A percentile compares a stretch with the other conserved stretches of the same genome.
Evolutionary conservation across 768 basidiomycete genomes (phyloP).

Genomic region (Lentinula guzmanii): DNA sequence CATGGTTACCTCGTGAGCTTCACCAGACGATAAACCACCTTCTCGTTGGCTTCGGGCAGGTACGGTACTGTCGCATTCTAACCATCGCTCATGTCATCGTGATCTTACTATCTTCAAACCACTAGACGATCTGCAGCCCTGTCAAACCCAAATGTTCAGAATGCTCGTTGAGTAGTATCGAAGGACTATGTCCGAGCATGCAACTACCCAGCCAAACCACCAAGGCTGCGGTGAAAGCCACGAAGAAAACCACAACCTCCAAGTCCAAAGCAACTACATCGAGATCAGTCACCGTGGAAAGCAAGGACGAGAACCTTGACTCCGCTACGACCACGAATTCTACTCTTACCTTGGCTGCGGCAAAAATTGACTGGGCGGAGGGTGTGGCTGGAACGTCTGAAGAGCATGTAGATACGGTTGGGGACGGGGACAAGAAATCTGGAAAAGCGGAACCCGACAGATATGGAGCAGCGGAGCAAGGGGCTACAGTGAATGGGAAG

Average conservation of each 20-base stretch:
- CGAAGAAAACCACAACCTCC: neutral
- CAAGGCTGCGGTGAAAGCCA: neutral
- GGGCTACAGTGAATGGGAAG: neutral
- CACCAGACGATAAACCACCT: constrained; percentile 74
- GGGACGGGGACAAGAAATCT: neutral
- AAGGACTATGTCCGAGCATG: constrained; percentile 45
- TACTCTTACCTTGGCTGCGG: too few species aligned
- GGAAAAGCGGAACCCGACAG: neutral
- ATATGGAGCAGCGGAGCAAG: too few species aligned
- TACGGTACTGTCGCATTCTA: constrained; percentile 17
- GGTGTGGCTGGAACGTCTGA: too few species aligned
- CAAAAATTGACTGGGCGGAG: too few species aligned
- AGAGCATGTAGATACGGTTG: too few species aligned
- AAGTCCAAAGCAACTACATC: too few species aligned
- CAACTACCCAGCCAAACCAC: constrained; percentile 12
- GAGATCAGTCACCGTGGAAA: too few species aligned
- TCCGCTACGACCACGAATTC: too few species aligned
- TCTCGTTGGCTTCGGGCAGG: constrained; percentile 85
- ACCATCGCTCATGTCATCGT: neutral
- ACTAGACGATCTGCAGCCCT: constrained; percentile 44
- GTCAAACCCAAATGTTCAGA: constrained; percentile 40
- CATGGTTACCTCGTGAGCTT: constrained; percentile 74
- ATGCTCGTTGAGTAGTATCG: constrained; percentile 33
- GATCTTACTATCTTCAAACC: neutral
- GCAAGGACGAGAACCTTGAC: too few species aligned